Evolutionary conservation across 2,329 filamentous ascomycete species (phyloP), one percentile per base, ranked within the genome.

Genomic region (Monilinia laxa): DNA sequence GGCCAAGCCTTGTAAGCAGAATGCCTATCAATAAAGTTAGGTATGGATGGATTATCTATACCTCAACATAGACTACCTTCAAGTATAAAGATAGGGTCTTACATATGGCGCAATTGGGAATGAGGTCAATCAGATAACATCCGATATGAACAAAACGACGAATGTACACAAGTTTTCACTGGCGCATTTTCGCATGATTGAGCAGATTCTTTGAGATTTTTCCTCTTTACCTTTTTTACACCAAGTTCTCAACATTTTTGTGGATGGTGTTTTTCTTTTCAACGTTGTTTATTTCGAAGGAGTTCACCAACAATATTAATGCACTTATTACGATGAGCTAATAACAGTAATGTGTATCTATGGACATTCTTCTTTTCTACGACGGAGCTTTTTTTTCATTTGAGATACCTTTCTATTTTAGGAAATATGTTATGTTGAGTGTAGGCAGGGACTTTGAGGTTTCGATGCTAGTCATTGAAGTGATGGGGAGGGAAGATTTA

Each of bases 1-100:
- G 75, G 75, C 64, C 75, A 76, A 72, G 75, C 75, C 55, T 53
- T 75, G 66, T 76, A 69, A 72, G 67, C 51, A 18, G 12, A 20
- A 40, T 57, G 42, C 28, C 38, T 67, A 68, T 51, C 45, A 49
- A 62, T 20, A 28, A 4, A 65, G 55, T 42, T 55, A 40, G 65
- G 60, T 57, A 60, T 66, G 55, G 52, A 47, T 28, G 49, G 18
- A 52, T 47, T 16, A 51, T 49, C 28, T 64, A 20, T 51, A 31
- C n/a, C 42, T 20, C 25, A 38, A 38, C 25, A 45, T 64, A 45
- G 25, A 35, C 53, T 57, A 57, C 28, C 16, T 64, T 40, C 40
- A 56, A 47, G 53, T 42, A 67, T 9, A 62, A 60, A 64, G 47
- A 60, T 64, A 51, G 65, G 68, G 60, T 62, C 62, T 58, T 28